Base-by-base conservation (phyloP, 2,329 filamentous ascomycete genomes). In the Talaromyces islandicus region DNA sequence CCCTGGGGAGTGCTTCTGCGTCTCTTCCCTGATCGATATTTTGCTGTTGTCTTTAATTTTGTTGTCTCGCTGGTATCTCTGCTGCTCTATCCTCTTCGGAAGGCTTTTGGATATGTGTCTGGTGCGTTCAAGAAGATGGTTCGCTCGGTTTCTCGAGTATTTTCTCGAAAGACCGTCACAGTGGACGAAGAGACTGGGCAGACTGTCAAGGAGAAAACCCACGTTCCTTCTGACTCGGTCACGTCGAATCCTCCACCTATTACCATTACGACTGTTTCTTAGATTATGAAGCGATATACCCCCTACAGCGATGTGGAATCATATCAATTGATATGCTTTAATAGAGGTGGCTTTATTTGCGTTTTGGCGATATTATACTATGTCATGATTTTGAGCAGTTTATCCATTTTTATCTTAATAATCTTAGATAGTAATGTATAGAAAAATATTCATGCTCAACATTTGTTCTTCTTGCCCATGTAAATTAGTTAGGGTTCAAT, bases 1-100 rank as follows among this genome's bases (percentile, higher is more conserved):
- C 91, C 92, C 0, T 81, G 96, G 58, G 94, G 91, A 61, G 81
- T 93, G 25, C 78, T 90, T 32, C 88, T 97, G 61, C 90, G 94
- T 54, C 80, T 91, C 27, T 83, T 97, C 56, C 94, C 94, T 0
- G 92, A 97, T 6, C 48, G 25, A 1, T 73, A 77, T 48, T 78
- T 79, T 54, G 74, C 70, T 1, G 60, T 75, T 43, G 69, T 76
- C 3, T 77, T 80, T 57, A 69, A 73, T 60, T 76, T 88, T 17
- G 70, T 89, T 51, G 73, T 81, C 54, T 78, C 77, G 50, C 71
- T 84, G 60, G 74, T 89, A 46, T 79, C 83, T 2, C 72, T 81
- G 46, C 78, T 82, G 58, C 68, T 88, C 46, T 67, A 68, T 17
- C 78, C 78, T 3, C 48, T 78, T 24, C 62, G 64, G 48, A 74